phyloP scores from a whole-genome alignment of 768 basidiomycete species.

The Boletus sp. region DNA sequence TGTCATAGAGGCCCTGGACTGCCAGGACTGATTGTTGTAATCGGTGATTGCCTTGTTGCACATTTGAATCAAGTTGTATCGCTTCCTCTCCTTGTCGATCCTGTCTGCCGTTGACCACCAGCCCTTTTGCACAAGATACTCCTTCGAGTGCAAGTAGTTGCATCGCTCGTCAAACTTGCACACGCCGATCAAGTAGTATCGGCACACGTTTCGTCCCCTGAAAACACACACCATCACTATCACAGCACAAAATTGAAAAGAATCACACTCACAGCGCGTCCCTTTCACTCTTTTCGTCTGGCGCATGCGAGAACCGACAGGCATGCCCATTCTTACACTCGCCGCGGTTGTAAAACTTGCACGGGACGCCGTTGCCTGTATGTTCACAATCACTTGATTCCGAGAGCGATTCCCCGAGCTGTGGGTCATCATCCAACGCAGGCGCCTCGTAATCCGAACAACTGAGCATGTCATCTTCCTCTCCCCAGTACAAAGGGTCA shows the following conservation, averaged over 20 bases:
- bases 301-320: conserved; percentile 53
- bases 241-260: background rate
- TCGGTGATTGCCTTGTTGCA: background rate
- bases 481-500: background rate
- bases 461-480: background rate
- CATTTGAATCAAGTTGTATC: background rate
- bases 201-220: conserved; percentile 55
- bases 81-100: background rate
- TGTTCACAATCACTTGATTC: conserved; percentile 58
- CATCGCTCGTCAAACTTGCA: conserved; percentile 45
- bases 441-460: conserved; percentile 19
- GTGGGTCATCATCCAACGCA: conserved; percentile 25
- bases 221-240: background rate
- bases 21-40: background rate
- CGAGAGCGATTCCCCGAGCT: conserved; percentile 41
- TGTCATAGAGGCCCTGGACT: background rate
- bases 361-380: conserved; percentile 50
- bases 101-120: conserved; percentile 42
- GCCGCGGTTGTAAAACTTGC: conserved; percentile 56
- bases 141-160: conserved; percentile 48
- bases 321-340: conserved; percentile 42
- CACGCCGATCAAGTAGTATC: conserved; percentile 37
- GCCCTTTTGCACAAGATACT: conserved; percentile 41
- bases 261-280: conserved; percentile 47
- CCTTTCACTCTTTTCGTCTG: conserved; percentile 53